These are phyloP conservation scores for Mycena polygramma DNA, from an alignment of 768 basidiomycete species.

Conservation along the genomic window DNA sequence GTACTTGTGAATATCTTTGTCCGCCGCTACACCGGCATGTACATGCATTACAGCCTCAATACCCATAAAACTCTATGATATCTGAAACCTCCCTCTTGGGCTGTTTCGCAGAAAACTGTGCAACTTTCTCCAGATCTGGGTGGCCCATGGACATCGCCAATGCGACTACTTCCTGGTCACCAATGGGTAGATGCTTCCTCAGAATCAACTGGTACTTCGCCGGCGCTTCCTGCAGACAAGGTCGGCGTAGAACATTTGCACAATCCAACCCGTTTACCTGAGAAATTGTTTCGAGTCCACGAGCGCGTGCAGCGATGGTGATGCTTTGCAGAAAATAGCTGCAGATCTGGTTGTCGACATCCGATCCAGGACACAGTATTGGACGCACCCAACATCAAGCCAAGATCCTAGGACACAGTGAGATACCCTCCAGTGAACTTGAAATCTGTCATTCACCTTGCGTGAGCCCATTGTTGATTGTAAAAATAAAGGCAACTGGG, in stretches of 20 bases:
- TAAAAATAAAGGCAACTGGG: conserved; percentile 38
- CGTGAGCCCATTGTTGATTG: conserved; percentile 35
- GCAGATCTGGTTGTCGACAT: neutral
- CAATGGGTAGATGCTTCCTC: conserved; percentile 28
- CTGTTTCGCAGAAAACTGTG: conserved; percentile 26
- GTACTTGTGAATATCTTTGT: no score
- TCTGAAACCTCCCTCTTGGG: conserved; percentile 37
- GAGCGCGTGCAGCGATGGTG: conserved; percentile 36
- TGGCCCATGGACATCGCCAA: conserved; percentile 35
- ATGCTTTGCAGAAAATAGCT: conserved; percentile 38
- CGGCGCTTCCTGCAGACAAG: conserved; percentile 9
- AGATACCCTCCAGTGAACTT: neutral
- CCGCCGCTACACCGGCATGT: neutral
- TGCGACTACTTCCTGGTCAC: conserved; percentile 34
- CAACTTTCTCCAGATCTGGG: conserved; percentile 37
- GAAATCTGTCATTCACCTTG: conserved; percentile 12
- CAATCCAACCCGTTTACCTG: conserved; percentile 12
- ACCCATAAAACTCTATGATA: conserved; percentile 33
- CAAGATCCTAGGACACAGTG: conserved; percentile 19
- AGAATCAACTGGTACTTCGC: conserved; percentile 37
- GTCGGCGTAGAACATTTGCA: neutral
- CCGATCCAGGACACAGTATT: neutral
- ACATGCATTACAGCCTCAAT: neutral
- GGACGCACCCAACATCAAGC: conserved; percentile 31
- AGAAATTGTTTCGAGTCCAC: conserved; percentile 36